These are phyloP conservation scores for Trypanosoma mega DNA, from an alignment of 208 protist genomes.

Conservation along the genomic window DNA sequence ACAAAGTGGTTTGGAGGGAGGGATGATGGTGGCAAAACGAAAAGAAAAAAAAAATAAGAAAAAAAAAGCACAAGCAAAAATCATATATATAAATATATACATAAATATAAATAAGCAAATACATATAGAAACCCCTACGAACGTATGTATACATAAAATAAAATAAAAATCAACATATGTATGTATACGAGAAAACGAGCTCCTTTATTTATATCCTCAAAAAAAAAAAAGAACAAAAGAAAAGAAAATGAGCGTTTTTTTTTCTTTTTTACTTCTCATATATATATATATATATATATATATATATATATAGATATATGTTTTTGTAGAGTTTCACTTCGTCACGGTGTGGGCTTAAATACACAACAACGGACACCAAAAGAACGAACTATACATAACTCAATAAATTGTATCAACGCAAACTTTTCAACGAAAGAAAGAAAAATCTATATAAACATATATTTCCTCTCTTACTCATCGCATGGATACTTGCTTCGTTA, in stretches of 20 bases:
- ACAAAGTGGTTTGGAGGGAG: no score
- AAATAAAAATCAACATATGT: background rate
- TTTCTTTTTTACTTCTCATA: conserved; percentile 9
- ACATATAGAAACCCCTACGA: background rate
- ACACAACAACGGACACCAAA: no score
- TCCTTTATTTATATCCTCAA: background rate
- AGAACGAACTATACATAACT: no score
- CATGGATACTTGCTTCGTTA: conserved; percentile 42
- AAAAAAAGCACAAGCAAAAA: background rate
- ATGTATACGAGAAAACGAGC: background rate
- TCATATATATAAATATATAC: background rate
- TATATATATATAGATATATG: background rate
- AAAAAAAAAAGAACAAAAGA: background rate
- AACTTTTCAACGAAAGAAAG: background rate
- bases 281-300: background rate
- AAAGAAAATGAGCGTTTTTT: conserved; percentile 1
- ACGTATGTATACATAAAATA: no score
- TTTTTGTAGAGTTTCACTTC: background rate
- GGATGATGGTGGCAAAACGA: no score
- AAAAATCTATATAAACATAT: background rate
- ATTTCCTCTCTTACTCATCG: conserved; percentile 22
- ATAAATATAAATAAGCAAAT: background rate
- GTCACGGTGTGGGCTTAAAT: background rate
- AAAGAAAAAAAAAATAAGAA: background rate
- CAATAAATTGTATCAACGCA: no score